Evolutionary conservation across 768 basidiomycete species (phyloP), one percentile per base, ranked within the genome.

Genomic region (Trametes cingulata): DNA sequence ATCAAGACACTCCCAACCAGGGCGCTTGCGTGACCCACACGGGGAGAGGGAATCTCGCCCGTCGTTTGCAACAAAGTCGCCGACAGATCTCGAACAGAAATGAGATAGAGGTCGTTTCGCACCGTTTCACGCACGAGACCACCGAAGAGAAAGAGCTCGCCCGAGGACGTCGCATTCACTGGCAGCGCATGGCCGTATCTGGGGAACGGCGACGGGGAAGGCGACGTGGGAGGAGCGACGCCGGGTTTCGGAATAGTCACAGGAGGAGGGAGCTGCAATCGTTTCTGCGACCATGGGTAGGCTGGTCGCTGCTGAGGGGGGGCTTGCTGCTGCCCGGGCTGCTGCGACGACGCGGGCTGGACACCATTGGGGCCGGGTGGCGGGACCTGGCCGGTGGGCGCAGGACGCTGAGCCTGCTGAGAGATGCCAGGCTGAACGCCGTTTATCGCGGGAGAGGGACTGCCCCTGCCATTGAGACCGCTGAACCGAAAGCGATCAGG

Each of bases 21-120:
- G 6, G 96, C 96, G 73, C 91, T 90, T 2, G 95, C 93, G 76
- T 99, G 97, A 0, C 97, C 96, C n/a, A 98, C 95, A 63, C 97
- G 80, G 0, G 93, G 86, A 15, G 86, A 85, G 1, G 97, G 97
- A 7, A 91, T 77, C 67, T 95, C 93, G 5, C 97, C 97, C 13
- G 81, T 84, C 0, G 95, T 97, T 71, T 95, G 91, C 33, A 98
- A 77, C 12, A 94, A 80, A 12, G 86, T 86, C 8, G 93, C 89
- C 15, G 89, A 83, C 60, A 93, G 81, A 64, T 93, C 88, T 41
- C 86, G 81, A 3, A 88, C 85, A 39, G 87, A 88, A 70, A 98
- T 87, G n/a, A 91, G 77, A 74, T 96, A 98, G 27, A 99, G 80
- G 76, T 99, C 97, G 74, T 97, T 97, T 52, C 88, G 83, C 35